Evolutionary conservation across 495 filamentous ascomycete species (phyloP).

Genomic region (Xeromyces bisporus): DNA sequence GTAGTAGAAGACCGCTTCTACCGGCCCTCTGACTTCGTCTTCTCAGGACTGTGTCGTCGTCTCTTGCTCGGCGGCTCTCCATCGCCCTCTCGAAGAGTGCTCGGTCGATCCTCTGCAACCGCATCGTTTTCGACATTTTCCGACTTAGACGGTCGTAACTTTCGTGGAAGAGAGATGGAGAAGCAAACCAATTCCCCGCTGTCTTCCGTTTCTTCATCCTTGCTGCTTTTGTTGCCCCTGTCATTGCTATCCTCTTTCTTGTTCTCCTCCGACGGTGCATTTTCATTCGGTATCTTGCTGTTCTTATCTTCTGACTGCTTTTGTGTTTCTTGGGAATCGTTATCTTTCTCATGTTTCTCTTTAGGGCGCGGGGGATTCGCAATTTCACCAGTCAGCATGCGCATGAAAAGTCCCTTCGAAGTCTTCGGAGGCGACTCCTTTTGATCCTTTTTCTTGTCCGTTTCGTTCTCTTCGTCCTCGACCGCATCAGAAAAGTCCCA

Average conservation of each 20-base stretch:
- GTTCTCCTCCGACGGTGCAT: no score
- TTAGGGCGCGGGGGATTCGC: no score
- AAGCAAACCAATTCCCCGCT: slow-evolving; percentile 17
- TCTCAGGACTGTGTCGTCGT: slow-evolving; percentile 16
- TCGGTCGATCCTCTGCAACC: no score
- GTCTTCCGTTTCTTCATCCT: slow-evolving; percentile 3
- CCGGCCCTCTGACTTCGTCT: background rate
- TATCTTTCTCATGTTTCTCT: no score
- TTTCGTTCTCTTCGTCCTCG: slow-evolving; percentile 16
- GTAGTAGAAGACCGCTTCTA: no score
- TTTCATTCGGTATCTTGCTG: slow-evolving; percentile 2
- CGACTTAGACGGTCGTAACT: no score
- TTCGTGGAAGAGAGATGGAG: slow-evolving; percentile 18
- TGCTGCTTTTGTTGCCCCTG: no score
- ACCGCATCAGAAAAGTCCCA: slow-evolving; percentile 64
- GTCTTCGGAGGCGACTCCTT: background rate
- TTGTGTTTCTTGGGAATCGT: no score
- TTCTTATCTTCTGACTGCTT: slow-evolving; percentile 4
- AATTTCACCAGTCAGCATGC: slow-evolving; percentile 13
- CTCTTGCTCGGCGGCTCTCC: slow-evolving; percentile 24
- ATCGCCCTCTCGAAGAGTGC: slow-evolving; percentile 6
- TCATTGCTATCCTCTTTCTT: no score
- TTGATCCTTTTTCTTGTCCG: slow-evolving; percentile 8
- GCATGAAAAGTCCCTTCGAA: slow-evolving; percentile 3
- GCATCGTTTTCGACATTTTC: no score